Percentiles rank a stretch among this genome's conserved stretches.
Conservation (phyloP, 352 stramenopile genomes). For the Globisporangium perplexum region DNA sequence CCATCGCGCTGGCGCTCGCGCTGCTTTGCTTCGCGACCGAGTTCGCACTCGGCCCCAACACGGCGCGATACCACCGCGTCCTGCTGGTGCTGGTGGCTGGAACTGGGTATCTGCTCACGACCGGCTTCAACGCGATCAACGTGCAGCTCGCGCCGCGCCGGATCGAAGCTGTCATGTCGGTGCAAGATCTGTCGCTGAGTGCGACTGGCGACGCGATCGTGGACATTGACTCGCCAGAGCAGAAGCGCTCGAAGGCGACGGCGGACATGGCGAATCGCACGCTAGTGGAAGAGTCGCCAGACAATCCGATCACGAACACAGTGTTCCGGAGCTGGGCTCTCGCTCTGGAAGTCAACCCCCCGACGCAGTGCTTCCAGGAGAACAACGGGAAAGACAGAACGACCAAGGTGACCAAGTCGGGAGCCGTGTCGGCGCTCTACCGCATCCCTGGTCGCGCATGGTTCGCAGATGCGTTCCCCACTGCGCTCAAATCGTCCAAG, state of each 20-base stretch:
- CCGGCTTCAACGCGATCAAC: slow-evolving; percentile 22
- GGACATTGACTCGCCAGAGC: background rate
- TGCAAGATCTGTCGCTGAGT: slow-evolving; percentile 1
- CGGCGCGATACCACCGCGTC: background rate
- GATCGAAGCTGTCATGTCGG: background rate
- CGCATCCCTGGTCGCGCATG: background rate
- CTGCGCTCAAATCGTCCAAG: background rate
- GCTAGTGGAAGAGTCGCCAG: too few relatives aligned
- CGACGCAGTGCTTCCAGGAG: background rate
- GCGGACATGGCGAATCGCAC: background rate
- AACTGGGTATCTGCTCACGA: slow-evolving; percentile 14
- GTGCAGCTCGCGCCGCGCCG: slow-evolving; percentile 12
- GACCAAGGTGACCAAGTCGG: background rate
- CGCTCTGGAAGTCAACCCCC: background rate
- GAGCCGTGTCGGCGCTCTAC: background rate
- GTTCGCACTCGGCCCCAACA: background rate
- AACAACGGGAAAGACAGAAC: too few relatives aligned
- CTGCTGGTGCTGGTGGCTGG: slow-evolving; percentile 5
- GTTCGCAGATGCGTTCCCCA: background rate
- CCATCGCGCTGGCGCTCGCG: background rate
- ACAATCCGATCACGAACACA: slow-evolving; percentile 4
- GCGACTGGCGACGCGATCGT: background rate
- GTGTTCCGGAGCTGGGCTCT: background rate
- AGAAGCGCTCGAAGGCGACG: background rate
- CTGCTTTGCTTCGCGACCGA: slow-evolving; percentile 8